Base-by-base conservation (phyloP, 306 rosid genomes). In the Medicago ruthenica region DNA sequence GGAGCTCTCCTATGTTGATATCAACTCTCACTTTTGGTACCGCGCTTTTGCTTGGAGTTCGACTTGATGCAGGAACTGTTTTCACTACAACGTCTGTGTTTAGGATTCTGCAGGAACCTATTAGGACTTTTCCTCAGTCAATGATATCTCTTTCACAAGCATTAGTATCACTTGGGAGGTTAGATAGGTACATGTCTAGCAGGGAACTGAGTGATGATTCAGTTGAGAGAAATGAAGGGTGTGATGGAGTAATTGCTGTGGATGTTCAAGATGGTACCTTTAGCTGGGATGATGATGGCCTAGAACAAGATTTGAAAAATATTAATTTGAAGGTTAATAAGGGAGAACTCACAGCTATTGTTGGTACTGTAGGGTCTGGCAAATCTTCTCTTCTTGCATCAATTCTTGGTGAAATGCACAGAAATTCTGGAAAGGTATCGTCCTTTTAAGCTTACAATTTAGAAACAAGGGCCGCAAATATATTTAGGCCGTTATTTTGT, bases 101-200 rank as follows among this genome's bases (percentile, higher is more conserved):
- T 83, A 92, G 82, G 81, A 83, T 92, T 54, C 77, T 95, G 87
- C 97, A 95, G 82, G 97, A 95, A 54, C 97, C 98, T n/a, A 89
- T 95, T 72, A 84, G 98, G 91, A 53, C 85, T 21, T 95, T 95
- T 73, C 98, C 98, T 9, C 98, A 95, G 58, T 87, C 96, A 13
- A 83, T 95, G 91, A 92, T 92, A 63, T 90, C 98, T 0, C 88
- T 95, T 69, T 90, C 98, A 22, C 97, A 95, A 72, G 98, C 98
- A 8, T 72, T 89, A 84, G 92, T 95, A 59, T 90, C 98, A 12
- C 96, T 95, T 63, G 96, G 85, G 66, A 86, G 98, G 85, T 79
- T 95, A 61, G 97, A 95, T 73, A 83, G 83, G 73, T 95, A 75
- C 76, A 92, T 95, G 98, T 55, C 67, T 68, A 95, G 97, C 67